Evolutionary conservation across 148 eudicot genomes (phyloP), one percentile per base, ranked within the genome.

Genomic region (Vaccinium darrowii): DNA sequence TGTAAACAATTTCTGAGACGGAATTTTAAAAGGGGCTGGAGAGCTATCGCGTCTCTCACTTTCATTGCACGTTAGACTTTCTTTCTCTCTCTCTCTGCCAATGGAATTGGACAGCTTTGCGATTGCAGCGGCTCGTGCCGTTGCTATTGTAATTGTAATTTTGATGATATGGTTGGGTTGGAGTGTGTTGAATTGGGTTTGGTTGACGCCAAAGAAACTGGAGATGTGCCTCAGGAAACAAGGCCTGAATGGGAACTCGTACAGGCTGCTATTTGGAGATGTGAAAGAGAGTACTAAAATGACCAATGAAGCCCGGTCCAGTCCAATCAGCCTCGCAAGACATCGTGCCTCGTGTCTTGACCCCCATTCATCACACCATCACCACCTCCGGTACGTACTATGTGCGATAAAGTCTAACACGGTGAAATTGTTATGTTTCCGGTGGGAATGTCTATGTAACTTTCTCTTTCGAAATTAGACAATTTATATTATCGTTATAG

Each of bases 131-230:
- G 82, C 58, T 12, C n/a, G 27, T 14, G 85, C 75, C 60, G 63
- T 60, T 0, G 49, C 25, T 9, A 27, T 15, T 47, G 82, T 33
- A 8, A 3, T 39, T 62, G 10, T 8, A 9, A 19, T 51, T 19
- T 67, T 43, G 23, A 18, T 63, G 56, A 50, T 51, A 49, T 84
- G 67, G 75, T 9, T 7, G 10, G 81, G 86, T 76, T 86, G 88
- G 88, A 73, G 30, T 8, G 50, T 80, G 47, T 33, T 81, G 19
- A 16, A 81, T 53, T 80, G 63, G 86, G 78, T 62, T 1, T 87
- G 88, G 88, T 11, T 84, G 10, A 81, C 54, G 69, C 88, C 88
- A 19, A 81, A 67, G 82, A 84, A 39, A 56, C 71, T 87, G 13
- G 88, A 87, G 72, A 87, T 74, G 73, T 4, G 25, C 39, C 86